Evolutionary conservation across 2,329 filamentous ascomycete genomes (phyloP).

Genomic region (Colletotrichum tropicicola): DNA sequence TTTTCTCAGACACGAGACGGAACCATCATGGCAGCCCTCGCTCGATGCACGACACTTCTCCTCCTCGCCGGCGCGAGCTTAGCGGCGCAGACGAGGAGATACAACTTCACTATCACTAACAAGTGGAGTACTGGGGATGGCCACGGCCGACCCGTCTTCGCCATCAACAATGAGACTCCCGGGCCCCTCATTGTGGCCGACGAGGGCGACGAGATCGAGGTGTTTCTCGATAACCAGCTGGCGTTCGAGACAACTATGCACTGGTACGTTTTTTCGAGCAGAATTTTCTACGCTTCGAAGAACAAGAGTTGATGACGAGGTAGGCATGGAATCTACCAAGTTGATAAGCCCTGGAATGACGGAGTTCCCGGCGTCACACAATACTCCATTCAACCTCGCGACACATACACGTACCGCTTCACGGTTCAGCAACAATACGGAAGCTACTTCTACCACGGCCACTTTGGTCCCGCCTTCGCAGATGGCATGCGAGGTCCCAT

Average conservation of each 20-base stretch:
- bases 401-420: slow-evolving; percentile 20
- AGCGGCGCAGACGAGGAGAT: slow-evolving; percentile 19
- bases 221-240: slow-evolving; percentile 23
- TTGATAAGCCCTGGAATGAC: slow-evolving; percentile 25
- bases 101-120: slow-evolving; percentile 25
- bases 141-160: slow-evolving; percentile 17
- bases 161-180: slow-evolving; percentile 23
- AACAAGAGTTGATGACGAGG: neutral
- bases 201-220: slow-evolving; percentile 22
- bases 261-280: neutral
- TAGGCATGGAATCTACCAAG: slow-evolving; percentile 24
- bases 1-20: neutral
- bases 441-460: slow-evolving; percentile 22
- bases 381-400: slow-evolving; percentile 23
- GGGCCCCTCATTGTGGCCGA: slow-evolving; percentile 25
- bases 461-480: slow-evolving; percentile 18
- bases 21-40: slow-evolving; percentile 1
- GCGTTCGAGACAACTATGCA: slow-evolving; percentile 26
- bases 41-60: neutral
- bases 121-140: slow-evolving; percentile 17
- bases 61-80: slow-evolving; percentile 10
- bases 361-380: slow-evolving; percentile 22
- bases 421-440: slow-evolving; percentile 19
- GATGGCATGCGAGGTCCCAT: slow-evolving; percentile 27
- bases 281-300: neutral